Evolutionary conservation across 2,329 filamentous ascomycete species (phyloP).

Genomic region (Hymenoscyphus occultus): DNA sequence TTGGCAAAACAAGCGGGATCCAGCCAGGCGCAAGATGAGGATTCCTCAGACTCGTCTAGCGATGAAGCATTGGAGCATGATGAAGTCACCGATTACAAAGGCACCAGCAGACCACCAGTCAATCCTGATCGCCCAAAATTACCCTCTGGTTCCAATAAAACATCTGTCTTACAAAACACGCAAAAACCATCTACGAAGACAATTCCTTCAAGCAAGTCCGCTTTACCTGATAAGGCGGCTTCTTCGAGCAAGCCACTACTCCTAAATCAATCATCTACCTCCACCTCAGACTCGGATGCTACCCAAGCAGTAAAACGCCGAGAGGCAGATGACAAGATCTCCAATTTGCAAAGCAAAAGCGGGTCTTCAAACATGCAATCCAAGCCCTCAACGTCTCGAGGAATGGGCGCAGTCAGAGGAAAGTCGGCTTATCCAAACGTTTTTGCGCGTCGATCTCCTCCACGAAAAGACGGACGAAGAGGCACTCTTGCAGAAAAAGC

Average conservation of each 20-base stretch:
- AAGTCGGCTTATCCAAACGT: slow-evolving; percentile 24
- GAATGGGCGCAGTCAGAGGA: slow-evolving; percentile 27
- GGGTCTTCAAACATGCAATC: slow-evolving; percentile 5
- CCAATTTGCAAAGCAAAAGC: background rate
- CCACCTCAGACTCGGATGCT: background rate
- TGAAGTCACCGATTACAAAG: background rate
- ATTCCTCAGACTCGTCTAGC: slow-evolving; percentile 33
- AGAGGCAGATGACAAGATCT: background rate
- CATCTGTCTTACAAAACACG: background rate
- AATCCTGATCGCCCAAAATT: background rate
- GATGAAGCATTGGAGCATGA: slow-evolving; percentile 18
- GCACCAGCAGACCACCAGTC: background rate
- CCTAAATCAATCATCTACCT: background rate
- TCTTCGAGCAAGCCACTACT: background rate
- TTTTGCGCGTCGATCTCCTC: slow-evolving; percentile 19
- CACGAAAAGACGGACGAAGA: slow-evolving; percentile 12
- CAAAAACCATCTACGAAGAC: background rate
- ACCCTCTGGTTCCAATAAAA: background rate
- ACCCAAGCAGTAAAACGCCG: background rate
- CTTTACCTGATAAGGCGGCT: background rate
- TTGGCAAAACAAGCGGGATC: slow-evolving; percentile 15
- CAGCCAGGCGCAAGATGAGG: slow-evolving; percentile 22
- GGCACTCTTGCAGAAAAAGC: slow-evolving; percentile 29
- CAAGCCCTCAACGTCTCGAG: slow-evolving; percentile 10
- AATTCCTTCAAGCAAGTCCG: background rate